Percentiles rank a stretch among this genome's conserved stretches.
Conservation (phyloP, 176 grass and related monocot species). For the Themeda triandra region DNA sequence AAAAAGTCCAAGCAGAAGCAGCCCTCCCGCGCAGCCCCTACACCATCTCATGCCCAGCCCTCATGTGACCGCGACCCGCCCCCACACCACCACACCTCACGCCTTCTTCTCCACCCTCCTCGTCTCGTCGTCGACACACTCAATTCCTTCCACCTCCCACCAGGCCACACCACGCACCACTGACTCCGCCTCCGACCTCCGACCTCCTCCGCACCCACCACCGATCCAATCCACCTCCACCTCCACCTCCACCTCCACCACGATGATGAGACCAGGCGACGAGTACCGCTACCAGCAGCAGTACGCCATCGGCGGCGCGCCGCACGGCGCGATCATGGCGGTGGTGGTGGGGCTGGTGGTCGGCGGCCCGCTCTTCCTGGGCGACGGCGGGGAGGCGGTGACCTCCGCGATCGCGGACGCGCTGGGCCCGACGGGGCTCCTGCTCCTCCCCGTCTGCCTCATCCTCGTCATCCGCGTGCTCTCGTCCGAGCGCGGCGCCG, state of each 20-base stretch:
- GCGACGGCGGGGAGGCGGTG: constrained; percentile 49
- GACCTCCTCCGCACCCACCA: background rate
- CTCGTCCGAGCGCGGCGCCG: constrained; percentile 44
- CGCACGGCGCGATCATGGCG: constrained; percentile 56
- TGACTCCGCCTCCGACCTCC: no score
- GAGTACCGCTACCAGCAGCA: background rate
- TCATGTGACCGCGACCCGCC: constrained; percentile 5
- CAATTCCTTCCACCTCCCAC: background rate
- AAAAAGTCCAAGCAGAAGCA: constrained; percentile 10
- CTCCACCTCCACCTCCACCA: background rate
- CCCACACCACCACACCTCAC: background rate
- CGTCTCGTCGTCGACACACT: background rate
- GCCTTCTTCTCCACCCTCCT: background rate
- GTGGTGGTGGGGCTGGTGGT: constrained; percentile 56
- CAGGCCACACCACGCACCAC: background rate
- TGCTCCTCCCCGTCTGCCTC: constrained; percentile 64
- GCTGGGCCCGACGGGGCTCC: constrained; percentile 53
- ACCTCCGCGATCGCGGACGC: constrained; percentile 34
- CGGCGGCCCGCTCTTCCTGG: constrained; percentile 46
- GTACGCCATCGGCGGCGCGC: constrained; percentile 3
- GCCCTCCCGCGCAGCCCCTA: background rate
- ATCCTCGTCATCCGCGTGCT: constrained; percentile 76
- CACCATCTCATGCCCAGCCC: background rate
- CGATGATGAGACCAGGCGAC: background rate
- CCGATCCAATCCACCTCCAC: background rate